These are phyloP conservation scores for Intubia oerlemansii DNA, from an alignment of 2,329 filamentous ascomycete species.

Conservation along the genomic window DNA sequence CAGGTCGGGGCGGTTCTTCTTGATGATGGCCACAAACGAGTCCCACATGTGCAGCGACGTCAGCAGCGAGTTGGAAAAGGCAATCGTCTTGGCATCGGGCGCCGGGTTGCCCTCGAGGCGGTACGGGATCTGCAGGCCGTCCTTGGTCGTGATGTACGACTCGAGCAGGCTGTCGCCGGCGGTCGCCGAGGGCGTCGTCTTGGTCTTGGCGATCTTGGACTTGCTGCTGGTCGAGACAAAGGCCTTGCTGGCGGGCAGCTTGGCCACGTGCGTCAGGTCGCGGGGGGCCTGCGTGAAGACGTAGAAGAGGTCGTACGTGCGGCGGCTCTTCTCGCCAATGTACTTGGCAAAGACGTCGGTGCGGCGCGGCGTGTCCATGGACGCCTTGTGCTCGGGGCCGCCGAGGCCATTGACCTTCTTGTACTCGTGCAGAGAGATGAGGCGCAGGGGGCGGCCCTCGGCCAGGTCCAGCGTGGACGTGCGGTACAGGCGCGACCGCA, in stretches of 20 bases:
- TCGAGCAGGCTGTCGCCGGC: slow-evolving; percentile 31
- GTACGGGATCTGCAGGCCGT: slow-evolving; percentile 50
- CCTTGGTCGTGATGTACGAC: slow-evolving; percentile 43
- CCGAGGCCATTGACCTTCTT: slow-evolving; percentile 42
- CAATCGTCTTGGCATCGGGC: slow-evolving; percentile 46
- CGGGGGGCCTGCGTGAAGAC: slow-evolving; percentile 57
- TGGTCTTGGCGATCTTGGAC: slow-evolving; percentile 34
- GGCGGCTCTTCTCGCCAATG: slow-evolving; percentile 32
- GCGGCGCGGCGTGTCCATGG: slow-evolving; percentile 39
- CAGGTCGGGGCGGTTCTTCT: slow-evolving; percentile 36
- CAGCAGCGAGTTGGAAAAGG: slow-evolving; percentile 63
- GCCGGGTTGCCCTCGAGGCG: slow-evolving; percentile 51
- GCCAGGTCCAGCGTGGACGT: slow-evolving; percentile 40
- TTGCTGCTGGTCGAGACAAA: slow-evolving; percentile 33
- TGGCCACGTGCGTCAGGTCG: slow-evolving; percentile 37
- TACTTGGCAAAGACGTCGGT: slow-evolving; percentile 35
- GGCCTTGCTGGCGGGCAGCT: slow-evolving; percentile 20
- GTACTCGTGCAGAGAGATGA: slow-evolving; percentile 54
- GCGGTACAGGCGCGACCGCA: slow-evolving; percentile 48
- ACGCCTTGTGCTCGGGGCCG: slow-evolving; percentile 40
- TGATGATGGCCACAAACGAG: slow-evolving; percentile 41
- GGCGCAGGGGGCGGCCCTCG: slow-evolving; percentile 28
- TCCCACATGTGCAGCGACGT: slow-evolving; percentile 70
- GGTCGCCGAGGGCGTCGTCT: slow-evolving; percentile 23
- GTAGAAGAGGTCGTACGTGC: slow-evolving; percentile 54